Percentiles rank a stretch among this genome's conserved stretches.
These are phyloP conservation scores for Camellia granthamiana DNA, from an alignment of 148 eudicot genomes.

Conservation along the genomic window DNA sequence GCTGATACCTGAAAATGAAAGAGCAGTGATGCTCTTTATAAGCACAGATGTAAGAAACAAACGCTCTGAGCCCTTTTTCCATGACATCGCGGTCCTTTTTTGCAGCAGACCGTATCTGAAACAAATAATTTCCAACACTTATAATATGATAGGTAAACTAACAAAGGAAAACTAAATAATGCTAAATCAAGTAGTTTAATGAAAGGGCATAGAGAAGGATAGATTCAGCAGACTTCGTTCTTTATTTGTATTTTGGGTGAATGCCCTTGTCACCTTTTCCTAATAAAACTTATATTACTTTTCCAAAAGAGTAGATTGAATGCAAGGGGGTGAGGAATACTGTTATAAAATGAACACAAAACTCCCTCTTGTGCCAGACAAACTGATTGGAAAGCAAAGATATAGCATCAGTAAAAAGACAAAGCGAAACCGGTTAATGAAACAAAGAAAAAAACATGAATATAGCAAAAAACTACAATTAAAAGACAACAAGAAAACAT, in stretches of 20 bases:
- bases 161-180: neutral
- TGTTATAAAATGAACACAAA: neutral
- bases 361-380: too few species aligned
- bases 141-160: neutral
- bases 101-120: slow-evolving; percentile 75
- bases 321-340: neutral
- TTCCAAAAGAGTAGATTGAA: too few species aligned
- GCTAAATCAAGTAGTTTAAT: neutral
- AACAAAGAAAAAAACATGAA: neutral
- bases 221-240: neutral
- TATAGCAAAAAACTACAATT: neutral
- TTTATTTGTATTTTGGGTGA: neutral
- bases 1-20: slow-evolving; percentile 68
- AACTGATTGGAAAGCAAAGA: too few species aligned
- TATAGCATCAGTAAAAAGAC: too few species aligned
- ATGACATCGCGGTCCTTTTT: slow-evolving; percentile 81
- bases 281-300: neutral
- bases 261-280: neutral
- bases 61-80: slow-evolving; percentile 88
- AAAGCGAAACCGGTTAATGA: neutral
- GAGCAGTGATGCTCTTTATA: slow-evolving; percentile 91
- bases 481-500: neutral
- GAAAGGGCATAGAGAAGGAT: neutral
- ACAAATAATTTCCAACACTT: slow-evolving; percentile 14
- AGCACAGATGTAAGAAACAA: slow-evolving; percentile 83